Base-by-base conservation (phyloP, 139 green algal species). In the Spirogloea muscicola region DNA sequence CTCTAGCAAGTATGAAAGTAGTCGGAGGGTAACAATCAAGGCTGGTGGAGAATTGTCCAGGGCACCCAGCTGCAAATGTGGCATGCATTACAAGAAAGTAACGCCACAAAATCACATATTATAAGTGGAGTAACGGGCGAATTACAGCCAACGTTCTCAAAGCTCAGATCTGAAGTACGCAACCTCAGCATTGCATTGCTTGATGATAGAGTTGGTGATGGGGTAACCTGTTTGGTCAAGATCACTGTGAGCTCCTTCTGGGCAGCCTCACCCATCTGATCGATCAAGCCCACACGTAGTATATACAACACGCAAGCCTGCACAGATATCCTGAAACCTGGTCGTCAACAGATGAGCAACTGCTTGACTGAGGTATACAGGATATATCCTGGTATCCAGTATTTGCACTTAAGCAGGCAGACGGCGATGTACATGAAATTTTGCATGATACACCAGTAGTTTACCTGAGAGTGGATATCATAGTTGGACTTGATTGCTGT, bases 271-370 rank as follows among this genome's bases (percentile, higher is more conserved):
- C 80, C 77, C 81, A 96, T 82, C 49, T 66, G 77, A 58, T 88
- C 80, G 51, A 96, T 82, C 3, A 94, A 77, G 31, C 82, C 89
- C 7, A 85, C 79, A 0, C 91, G 81, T 49, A 96, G 61, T 38
- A 95, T 82, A 69, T 92, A 95, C 39, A 96, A 75, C 40, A 87
- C 84, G 48, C 79, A 87, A 0, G 91, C 91, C 84, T 77, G 58
- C 42, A 46, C 65, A 37, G 43, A 74, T 6, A 16, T 36, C 27
- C 51, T 40, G 7, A 85, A 61, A 43, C 67, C n/a, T n/a, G n/a
- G n/a, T n/a, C n/a, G n/a, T n/a, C n/a, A n/a, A n/a, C n/a, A n/a
- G n/a, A 34, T 41, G 9, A 29, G 1, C 41, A 34, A 43, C 37
- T 18, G 21, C 21, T 3, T 31, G 43, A 58, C n/a, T n/a, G n/a